A percentile compares a stretch with the other conserved stretches of the same genome.
phyloP scores from a whole-genome alignment of 306 rosid species.

The Lathyrus sativus region DNA sequence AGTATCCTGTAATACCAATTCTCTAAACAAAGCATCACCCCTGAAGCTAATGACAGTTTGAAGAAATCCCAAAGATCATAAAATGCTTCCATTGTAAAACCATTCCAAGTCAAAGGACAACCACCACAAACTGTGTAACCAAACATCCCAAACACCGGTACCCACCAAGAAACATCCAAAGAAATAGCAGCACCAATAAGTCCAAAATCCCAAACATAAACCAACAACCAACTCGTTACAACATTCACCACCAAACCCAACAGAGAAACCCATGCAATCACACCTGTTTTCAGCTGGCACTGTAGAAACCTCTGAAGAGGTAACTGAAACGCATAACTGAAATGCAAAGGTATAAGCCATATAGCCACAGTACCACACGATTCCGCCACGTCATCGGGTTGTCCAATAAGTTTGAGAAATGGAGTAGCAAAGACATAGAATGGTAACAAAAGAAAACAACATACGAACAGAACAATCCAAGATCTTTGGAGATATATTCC shows the following conservation, averaged over 20 bases:
- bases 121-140: slow-evolving; percentile 52
- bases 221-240: slow-evolving; percentile 49
- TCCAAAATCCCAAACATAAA: slow-evolving; percentile 56
- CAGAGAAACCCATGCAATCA: slow-evolving; percentile 62
- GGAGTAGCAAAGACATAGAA: too few species aligned
- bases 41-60: slow-evolving; percentile 69
- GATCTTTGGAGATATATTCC: too few species aligned
- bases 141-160: slow-evolving; percentile 54
- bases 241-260: slow-evolving; percentile 48
- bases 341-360: slow-evolving; percentile 76
- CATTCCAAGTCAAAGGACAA: slow-evolving; percentile 72
- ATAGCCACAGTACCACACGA: slow-evolving; percentile 56
- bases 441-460: too few species aligned
- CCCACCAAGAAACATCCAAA: slow-evolving; percentile 72
- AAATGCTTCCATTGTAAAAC: slow-evolving; percentile 63
- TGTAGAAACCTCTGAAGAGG: slow-evolving; percentile 74
- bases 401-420: too few species aligned
- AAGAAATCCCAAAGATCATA: slow-evolving; percentile 68
- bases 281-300: slow-evolving; percentile 56
- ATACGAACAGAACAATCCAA: too few species aligned
- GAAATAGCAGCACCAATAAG: slow-evolving; percentile 67
- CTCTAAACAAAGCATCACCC: slow-evolving; percentile 75
- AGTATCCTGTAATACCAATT: slow-evolving; percentile 76
- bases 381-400: slow-evolving; percentile 60
- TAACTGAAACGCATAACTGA: slow-evolving; percentile 77